Evolutionary conservation across 1,139 yeast genomes (phyloP).

Genomic region (Nadsonia commutata): DNA sequence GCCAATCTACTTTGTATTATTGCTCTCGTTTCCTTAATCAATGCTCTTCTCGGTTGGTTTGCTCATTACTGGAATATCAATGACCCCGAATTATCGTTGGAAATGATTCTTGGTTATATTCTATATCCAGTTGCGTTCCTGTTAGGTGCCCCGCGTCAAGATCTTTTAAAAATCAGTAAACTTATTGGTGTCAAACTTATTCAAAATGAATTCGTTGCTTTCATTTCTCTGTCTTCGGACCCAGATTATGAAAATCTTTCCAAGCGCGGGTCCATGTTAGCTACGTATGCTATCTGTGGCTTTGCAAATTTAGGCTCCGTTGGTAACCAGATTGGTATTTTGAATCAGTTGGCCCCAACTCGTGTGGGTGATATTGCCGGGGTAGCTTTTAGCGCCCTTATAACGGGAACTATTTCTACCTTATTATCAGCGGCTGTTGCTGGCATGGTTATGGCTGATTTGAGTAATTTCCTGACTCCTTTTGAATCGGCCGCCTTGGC

Average conservation of each 20-base stretch:
- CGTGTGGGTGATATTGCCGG: constrained; percentile 36
- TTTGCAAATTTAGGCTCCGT: constrained; percentile 52
- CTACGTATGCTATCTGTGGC: constrained; percentile 53
- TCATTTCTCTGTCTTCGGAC: constrained; percentile 27
- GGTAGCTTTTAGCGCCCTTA: constrained; percentile 36
- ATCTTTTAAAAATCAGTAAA: constrained; percentile 36
- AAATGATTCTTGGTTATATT: constrained; percentile 43
- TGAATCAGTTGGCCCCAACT: constrained; percentile 42
- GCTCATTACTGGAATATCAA: constrained; percentile 49
- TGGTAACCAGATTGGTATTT: constrained; percentile 51
- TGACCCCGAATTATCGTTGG: constrained; percentile 33
- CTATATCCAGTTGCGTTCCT: constrained; percentile 50
- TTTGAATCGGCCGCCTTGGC: neutral
- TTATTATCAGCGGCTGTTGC: constrained; percentile 50
- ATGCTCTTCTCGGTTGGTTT: constrained; percentile 49
- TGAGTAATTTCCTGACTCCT: constrained; percentile 14
- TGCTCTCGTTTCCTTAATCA: constrained; percentile 43
- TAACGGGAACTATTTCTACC: constrained; percentile 44
- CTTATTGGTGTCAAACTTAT: constrained; percentile 46
- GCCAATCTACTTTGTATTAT: constrained; percentile 51
- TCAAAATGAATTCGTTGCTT: constrained; percentile 54
- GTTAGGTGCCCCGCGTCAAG: constrained; percentile 46
- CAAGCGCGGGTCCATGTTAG: constrained; percentile 40
- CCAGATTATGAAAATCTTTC: constrained; percentile 37
- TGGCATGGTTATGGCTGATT: constrained; percentile 50